Base-by-base conservation (phyloP, 2,329 filamentous ascomycete species). In the Alternaria arbusti region DNA sequence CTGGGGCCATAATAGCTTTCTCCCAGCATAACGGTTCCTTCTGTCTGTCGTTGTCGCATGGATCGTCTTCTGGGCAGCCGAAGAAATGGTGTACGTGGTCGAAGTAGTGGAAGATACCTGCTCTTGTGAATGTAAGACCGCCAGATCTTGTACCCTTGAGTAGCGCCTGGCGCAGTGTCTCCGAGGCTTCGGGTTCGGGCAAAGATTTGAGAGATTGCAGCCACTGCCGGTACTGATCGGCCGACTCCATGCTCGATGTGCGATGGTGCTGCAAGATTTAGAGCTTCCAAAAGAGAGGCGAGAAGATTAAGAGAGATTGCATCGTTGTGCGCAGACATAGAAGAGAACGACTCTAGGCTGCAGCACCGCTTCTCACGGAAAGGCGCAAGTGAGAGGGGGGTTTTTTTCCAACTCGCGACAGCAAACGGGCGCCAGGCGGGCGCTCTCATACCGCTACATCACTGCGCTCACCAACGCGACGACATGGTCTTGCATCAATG, bases 1-100 rank as follows among this genome's bases (percentile, higher is more conserved):
- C 22, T 4, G 45, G 13, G 13, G 5, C 4, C 20, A 47, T 15
- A 6, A 47, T 4, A 1, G 13, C 23, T 25, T 47, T n/a, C 20
- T 47, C 20, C 45, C 45, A 49, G 0, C 86, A 69, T 28, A 67
- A n/a, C 13, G n/a, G 55, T n/a, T 36, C 30, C 74, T 1, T 52
- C 10, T 0, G 86, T 85, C 84, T 84, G 87, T 2, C 77, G 79
- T n/a, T 76, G 13, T 54, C 50, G 20, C 50, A 54, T 9, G 13
- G 32, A 0, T 54, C 9, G 51, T 43, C 51, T 13, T 17, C 22
- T 2, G 32, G 51, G 11, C 51, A 54, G 30, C 51, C 51, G 15
- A 25, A 43, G 32, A 6, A 54, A 43, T 17, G 51, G 51, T 54
- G 32, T 13, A 17, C 13, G 15, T 17, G 51, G 15, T 54, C 32